Conservation (phyloP, 495 filamentous ascomycete species). For the Aspergillus homomorphus region DNA sequence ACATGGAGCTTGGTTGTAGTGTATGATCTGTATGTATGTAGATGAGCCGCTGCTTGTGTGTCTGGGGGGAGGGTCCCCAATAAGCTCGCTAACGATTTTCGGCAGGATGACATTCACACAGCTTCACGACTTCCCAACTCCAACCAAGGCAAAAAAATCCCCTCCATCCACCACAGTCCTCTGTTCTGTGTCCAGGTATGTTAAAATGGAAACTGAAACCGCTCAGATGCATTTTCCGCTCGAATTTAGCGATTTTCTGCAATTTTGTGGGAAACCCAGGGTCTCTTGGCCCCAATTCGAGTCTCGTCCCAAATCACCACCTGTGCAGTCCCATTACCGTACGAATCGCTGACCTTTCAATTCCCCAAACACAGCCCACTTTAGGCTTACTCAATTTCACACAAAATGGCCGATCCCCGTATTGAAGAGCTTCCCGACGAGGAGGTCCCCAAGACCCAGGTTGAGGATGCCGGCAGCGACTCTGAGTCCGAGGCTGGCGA, state of each 20-base stretch:
- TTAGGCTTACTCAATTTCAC: conserved; percentile 29
- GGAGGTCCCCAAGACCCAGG: conserved; percentile 62
- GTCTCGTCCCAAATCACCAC: conserved; percentile 6
- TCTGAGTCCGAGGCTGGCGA: conserved; percentile 75
- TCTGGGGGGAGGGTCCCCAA: conserved; percentile 34
- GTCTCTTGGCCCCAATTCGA: conserved; percentile 17
- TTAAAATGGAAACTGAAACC: conserved; percentile 20
- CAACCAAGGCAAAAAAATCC: conserved; percentile 41
- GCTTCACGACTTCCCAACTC: conserved; percentile 40
- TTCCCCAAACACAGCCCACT: conserved; percentile 17
- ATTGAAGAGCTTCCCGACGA: conserved; percentile 97
- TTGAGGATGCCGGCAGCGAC: conserved; percentile 77
- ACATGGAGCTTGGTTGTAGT: conserved; percentile 9
- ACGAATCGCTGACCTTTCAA: conserved; percentile 21
- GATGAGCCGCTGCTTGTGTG: conserved; percentile 22
- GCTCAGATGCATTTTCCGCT: conserved; percentile 24
- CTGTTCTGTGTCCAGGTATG: conserved; percentile 41
- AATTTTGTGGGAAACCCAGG: conserved; percentile 30
- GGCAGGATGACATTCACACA: conserved; percentile 45
- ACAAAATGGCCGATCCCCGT: conserved; percentile 92
- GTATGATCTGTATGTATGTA: conserved; percentile 29
- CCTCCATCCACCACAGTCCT: conserved; percentile 36
- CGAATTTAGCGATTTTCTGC: conserved; percentile 28
- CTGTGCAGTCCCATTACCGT: conserved; percentile 13
- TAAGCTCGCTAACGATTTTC: conserved; percentile 52